Evolutionary conservation across 2,329 filamentous ascomycete genomes (phyloP).

Genomic region (Albifimbria verrucaria): DNA sequence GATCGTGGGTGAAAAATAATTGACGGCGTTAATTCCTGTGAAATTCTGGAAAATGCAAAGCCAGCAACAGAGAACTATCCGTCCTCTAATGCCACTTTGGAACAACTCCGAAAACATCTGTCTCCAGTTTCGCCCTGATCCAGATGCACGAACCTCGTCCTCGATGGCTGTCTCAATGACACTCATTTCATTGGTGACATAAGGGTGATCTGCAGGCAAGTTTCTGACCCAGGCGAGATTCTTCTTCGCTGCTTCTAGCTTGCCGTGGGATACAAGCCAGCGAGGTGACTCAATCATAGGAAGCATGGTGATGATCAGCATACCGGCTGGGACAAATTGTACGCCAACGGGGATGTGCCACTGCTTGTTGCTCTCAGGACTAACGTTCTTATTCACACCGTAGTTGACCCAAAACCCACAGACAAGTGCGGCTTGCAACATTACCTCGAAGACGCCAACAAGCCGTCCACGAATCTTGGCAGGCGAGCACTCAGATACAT

Average conservation of each 20-base stretch:
- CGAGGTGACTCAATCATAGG: constrained; percentile 32
- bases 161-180: constrained; percentile 43
- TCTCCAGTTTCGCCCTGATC: constrained; percentile 7
- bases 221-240: constrained; percentile 17
- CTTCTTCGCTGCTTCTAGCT: constrained; percentile 13
- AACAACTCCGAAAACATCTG: constrained; percentile 14
- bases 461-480: constrained; percentile 48
- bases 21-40: constrained; percentile 13
- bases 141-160: constrained; percentile 40
- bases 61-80: constrained; percentile 31
- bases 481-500: constrained; percentile 54
- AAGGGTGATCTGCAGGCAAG: constrained; percentile 17
- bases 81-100: constrained; percentile 12
- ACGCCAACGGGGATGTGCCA: constrained; percentile 40
- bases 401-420: constrained; percentile 39
- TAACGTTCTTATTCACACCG: constrained; percentile 12
- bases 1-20: constrained; percentile 28
- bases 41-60: constrained; percentile 10
- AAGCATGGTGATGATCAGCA: constrained; percentile 29
- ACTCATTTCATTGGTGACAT: constrained; percentile 17
- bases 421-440: constrained; percentile 49
- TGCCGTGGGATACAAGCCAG: constrained; percentile 37
- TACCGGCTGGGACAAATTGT: constrained; percentile 16
- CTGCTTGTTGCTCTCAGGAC: constrained; percentile 15
- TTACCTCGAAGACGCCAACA: constrained; percentile 47